A percentile compares a stretch with the other conserved stretches of the same genome.
Evolutionary conservation across 805 yeast species (phyloP).

Genomic region (Lachancea lanzarotensis): DNA sequence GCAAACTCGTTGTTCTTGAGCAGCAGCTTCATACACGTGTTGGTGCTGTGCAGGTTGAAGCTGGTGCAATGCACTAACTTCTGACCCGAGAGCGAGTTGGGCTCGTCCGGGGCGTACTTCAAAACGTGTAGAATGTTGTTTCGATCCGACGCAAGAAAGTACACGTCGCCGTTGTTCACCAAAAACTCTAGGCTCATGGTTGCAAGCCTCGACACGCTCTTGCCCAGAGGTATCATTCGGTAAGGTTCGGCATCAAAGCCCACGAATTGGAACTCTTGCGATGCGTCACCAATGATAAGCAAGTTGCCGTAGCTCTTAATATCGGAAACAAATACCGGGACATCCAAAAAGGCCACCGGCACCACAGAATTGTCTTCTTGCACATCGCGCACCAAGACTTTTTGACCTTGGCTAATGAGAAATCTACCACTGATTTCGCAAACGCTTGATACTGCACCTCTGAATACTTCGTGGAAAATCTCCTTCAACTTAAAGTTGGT

Average conservation of each 20-base stretch:
- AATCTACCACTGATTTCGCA: conserved; percentile 80
- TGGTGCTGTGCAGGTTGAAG: conserved; percentile 58
- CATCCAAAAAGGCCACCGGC: conserved; percentile 90
- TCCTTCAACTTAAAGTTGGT: conserved; percentile 72
- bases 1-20: conserved; percentile 32
- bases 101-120: conserved; percentile 90
- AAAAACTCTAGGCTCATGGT: conserved; percentile 59
- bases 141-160: conserved; percentile 61
- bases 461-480: conserved; percentile 62
- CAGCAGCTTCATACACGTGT: conserved; percentile 47
- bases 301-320: conserved; percentile 79
- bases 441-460: conserved; percentile 77
- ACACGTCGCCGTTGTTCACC: conserved; percentile 61
- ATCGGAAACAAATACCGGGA: conserved; percentile 72
- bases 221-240: conserved; percentile 70
- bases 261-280: conserved; percentile 62
- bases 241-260: conserved; percentile 97
- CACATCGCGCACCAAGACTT: conserved; percentile 65
- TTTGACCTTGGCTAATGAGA: conserved; percentile 81
- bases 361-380: conserved; percentile 81
- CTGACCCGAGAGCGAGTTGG: conserved; percentile 74
- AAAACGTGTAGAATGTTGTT: conserved; percentile 60
- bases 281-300: conserved; percentile 72
- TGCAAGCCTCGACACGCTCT: conserved; percentile 58
- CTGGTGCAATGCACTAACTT: conserved; percentile 62